Conservation (phyloP, 2,329 filamentous ascomycete species). For the Pyrenophora teres region DNA sequence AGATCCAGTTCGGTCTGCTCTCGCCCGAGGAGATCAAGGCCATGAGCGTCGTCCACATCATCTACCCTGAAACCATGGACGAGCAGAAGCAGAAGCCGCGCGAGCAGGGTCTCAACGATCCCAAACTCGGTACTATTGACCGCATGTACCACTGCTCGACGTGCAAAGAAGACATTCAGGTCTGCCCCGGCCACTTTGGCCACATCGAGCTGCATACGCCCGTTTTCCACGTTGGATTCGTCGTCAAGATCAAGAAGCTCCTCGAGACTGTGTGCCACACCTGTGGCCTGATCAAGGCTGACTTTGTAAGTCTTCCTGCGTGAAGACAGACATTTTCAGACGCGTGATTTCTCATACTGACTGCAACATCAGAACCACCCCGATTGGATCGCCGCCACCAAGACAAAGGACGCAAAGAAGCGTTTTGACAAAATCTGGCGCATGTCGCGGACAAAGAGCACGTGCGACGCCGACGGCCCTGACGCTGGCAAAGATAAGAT, state of each 20-base stretch:
- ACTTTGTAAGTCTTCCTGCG: slow-evolving; percentile 86
- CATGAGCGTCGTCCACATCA: slow-evolving; percentile 94
- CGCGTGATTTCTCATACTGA: slow-evolving; percentile 61
- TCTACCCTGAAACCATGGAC: slow-evolving; percentile 99
- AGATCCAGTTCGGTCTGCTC: slow-evolving; percentile 98
- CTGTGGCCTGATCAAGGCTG: slow-evolving; percentile 95
- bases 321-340: slow-evolving; percentile 58
- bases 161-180: slow-evolving; percentile 91
- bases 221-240: slow-evolving; percentile 91
- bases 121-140: slow-evolving; percentile 94
- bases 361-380: slow-evolving; percentile 66
- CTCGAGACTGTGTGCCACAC: slow-evolving; percentile 99
- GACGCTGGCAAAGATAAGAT: slow-evolving; percentile 59
- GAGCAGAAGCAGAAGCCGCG: slow-evolving; percentile 90
- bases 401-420: slow-evolving; percentile 86
- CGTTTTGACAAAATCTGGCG: slow-evolving; percentile 93
- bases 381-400: slow-evolving; percentile 80
- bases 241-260: slow-evolving; percentile 99
- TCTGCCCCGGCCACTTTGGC: slow-evolving; percentile 97
- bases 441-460: slow-evolving; percentile 84
- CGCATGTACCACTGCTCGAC: slow-evolving; percentile 94
- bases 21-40: slow-evolving; percentile 99
- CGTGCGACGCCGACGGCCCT: slow-evolving; percentile 78
- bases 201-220: slow-evolving; percentile 98
- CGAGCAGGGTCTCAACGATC: slow-evolving; percentile 91